Base-by-base conservation (phyloP, 2,329 filamentous ascomycete species). In the Geosmithia putterillii region DNA sequence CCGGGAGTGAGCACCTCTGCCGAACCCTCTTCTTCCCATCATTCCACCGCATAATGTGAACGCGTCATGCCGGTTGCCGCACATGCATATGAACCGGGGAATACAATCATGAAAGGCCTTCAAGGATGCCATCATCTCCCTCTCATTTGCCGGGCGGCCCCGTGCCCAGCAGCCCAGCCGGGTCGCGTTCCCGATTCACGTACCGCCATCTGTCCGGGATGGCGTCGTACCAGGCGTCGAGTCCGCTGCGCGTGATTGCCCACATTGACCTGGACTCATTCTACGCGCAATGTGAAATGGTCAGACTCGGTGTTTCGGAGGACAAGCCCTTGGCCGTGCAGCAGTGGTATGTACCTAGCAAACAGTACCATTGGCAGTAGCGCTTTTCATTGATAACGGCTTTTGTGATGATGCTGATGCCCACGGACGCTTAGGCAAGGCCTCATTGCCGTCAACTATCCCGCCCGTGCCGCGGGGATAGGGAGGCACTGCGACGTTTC, bases 241-340 rank as follows among this genome's bases (percentile, higher is more conserved):
- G 79, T 42, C 90, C 90, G 1, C 71, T 98, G 32, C 81, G 92
- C 39, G 84, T 94, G 22, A 79, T 95, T 52, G 86, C 87, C 7
- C 89, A 95, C 60, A 79, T 96, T 49, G 92, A 98, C 56, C 79
- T 98, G 46, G 92, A 98, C 74, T 90, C 90, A 35, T 98, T 98
- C 64, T 98, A 98, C 60, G 84, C 85, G 3, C 92, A 98, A 67
- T 95, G 88, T 58, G 92, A 98, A 64, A 94, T 89, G 74, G 80
- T 95, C 9, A 79, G 92, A 7, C 71, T 96, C 38, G 81, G 80
- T 12, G 67, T 85, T 10, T 68, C 82, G 14, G 80, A 86, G 47
- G 76, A 87, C 45, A 75, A 80, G 50, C 92, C 92, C 9, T 74
- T 98, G 20, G 92, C 88, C 1, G 92, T 98, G 18, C 89, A 94